Evolutionary conservation across 305 asterid species (phyloP), one percentile per base, ranked within the genome.

Genomic region (Fraxinus latifolia): DNA sequence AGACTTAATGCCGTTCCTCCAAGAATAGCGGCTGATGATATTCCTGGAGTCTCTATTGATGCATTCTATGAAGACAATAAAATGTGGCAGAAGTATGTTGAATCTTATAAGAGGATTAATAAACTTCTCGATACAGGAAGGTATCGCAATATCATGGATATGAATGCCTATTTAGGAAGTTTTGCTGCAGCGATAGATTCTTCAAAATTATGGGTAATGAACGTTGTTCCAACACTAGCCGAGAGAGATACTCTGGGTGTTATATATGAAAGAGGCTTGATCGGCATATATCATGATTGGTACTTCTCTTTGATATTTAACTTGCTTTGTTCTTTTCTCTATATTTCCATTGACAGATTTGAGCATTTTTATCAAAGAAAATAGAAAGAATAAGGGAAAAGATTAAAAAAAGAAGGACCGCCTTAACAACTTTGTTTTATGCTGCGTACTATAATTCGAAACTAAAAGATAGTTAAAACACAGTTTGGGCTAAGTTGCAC

Each of bases 241-340:
- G 85, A 84, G 73, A 79, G 58, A 65, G 88, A 89, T 77, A 89
- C 90, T 37, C 82, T 89, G 25, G 91, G 91, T 37, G 88, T 83
- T 74, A 80, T 89, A 29, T 89, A 79, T 50, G 89, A 89, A 77
- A 85, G 90, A 50, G 91, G 91, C 58, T 72, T 89, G 81, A 87
- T 89, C 76, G 91, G 91, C 75, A 85, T 89, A 80, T 89, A 83
- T 11, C 91, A 89, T 82, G 90, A 89, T 37, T 89, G 91, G 91
- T 89, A 81, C 21, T 9, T 55, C 31, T 33, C 47, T 84, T 12
- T 32, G 11, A 23, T 19, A 32, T 79, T 21, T 21, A 36, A 4
- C 29, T 77, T 11, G 4, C 76, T 17, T 17, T 74, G 31, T 12
- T 42, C 2, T 42, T 5, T 65, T 14, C 14, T 5, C 23, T 47